A percentile compares a stretch with the other conserved stretches of the same genome.
phyloP scores from a whole-genome alignment of 2,329 filamentous ascomycete genomes.

The Cyphellophora europaea region DNA sequence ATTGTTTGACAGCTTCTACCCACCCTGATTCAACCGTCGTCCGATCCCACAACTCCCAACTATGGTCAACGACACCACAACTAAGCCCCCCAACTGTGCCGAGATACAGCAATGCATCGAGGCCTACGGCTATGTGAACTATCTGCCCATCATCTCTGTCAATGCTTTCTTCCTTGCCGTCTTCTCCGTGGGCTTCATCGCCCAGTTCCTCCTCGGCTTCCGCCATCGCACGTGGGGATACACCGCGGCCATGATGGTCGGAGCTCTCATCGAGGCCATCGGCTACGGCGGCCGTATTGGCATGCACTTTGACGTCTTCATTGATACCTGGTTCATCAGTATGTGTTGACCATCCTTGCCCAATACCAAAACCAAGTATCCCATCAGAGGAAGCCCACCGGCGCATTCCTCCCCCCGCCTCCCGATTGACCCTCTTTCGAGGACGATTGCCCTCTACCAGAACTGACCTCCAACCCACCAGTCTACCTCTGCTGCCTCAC shows the following conservation, averaged over 20 bases:
- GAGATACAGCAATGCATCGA: constrained; percentile 21
- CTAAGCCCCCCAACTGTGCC: background rate
- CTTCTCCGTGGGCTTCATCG: constrained; percentile 38
- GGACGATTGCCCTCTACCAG: no score
- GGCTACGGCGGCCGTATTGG: constrained; percentile 49
- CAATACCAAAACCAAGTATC: no score
- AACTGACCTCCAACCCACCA: no score
- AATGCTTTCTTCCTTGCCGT: constrained; percentile 44
- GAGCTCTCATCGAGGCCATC: constrained; percentile 38
- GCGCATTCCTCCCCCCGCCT: no score
- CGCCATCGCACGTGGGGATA: constrained; percentile 47
- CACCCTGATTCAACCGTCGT: no score
- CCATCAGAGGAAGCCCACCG: no score
- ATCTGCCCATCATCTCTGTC: constrained; percentile 35
- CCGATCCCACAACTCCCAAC: no score
- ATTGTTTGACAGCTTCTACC: no score
- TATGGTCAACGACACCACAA: no score
- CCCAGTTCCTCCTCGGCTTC: constrained; percentile 40
- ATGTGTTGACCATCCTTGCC: background rate
- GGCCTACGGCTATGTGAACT: constrained; percentile 43
- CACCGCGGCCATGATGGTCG: constrained; percentile 30
- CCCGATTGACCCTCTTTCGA: no score
- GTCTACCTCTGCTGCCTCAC: constrained; percentile 55
- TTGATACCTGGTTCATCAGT: constrained; percentile 38
- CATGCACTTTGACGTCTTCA: constrained; percentile 27